Percentiles rank a stretch among this genome's conserved stretches.
Evolutionary conservation across 768 basidiomycete genomes (phyloP).

Genomic region (Tulasnella sp.): DNA sequence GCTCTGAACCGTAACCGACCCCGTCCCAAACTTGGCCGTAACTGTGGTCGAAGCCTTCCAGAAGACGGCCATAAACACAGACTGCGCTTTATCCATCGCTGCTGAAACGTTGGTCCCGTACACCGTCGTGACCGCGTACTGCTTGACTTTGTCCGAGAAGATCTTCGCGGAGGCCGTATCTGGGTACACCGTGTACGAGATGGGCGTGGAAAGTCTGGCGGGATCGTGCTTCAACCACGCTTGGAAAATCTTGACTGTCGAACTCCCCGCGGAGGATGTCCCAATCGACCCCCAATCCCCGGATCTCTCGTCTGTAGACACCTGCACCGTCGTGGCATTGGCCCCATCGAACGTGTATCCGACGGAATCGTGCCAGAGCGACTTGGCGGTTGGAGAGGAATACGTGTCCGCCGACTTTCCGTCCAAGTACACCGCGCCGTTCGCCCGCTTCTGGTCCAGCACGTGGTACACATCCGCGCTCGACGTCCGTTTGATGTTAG

Average conservation of each 20-base stretch:
- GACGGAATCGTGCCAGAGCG: slow-evolving; percentile 55
- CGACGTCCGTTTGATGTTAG: slow-evolving; percentile 31
- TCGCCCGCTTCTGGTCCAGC: slow-evolving; percentile 53
- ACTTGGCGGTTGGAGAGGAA: slow-evolving; percentile 21
- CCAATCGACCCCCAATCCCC: slow-evolving; percentile 56
- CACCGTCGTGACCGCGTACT: slow-evolving; percentile 25
- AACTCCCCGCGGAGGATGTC: slow-evolving; percentile 45
- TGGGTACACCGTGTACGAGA: slow-evolving; percentile 48
- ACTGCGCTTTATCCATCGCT: slow-evolving; percentile 33
- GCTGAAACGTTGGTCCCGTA: slow-evolving; percentile 48
- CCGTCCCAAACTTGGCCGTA: no score
- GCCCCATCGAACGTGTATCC: slow-evolving; percentile 41
- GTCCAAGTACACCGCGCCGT: slow-evolving; percentile 34
- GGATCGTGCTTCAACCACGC: slow-evolving; percentile 42
- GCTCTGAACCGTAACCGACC: no score
- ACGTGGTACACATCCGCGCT: slow-evolving; percentile 46
- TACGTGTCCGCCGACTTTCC: no score
- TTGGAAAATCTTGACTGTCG: slow-evolving; percentile 50
- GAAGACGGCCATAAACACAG: slow-evolving; percentile 40
- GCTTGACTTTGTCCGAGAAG: slow-evolving; percentile 17
- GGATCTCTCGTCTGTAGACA: slow-evolving; percentile 36
- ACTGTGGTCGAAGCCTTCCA: slow-evolving; percentile 39
- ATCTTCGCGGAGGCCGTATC: slow-evolving; percentile 28
- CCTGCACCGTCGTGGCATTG: slow-evolving; percentile 17
- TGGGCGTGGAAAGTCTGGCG: slow-evolving; percentile 23